Conservation (phyloP, 805 yeast genomes). For the Tetrapisispora fleetii region DNA sequence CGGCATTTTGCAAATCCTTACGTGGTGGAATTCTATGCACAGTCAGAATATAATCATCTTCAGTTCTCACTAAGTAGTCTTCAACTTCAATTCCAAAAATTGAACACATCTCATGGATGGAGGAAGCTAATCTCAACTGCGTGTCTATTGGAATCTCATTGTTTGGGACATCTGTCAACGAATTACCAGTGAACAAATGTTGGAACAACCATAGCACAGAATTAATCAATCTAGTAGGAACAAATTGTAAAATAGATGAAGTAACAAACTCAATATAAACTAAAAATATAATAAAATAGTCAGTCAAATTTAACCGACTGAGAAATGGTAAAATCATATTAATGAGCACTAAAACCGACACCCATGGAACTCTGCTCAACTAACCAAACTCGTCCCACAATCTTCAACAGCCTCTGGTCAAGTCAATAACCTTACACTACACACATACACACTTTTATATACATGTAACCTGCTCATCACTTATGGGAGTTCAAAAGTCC, state of each 20-base stretch:
- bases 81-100: conserved; percentile 64
- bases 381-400: no score
- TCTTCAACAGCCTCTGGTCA: no score
- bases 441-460: no score
- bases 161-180: neutral
- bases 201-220: neutral
- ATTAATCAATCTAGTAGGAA: conserved; percentile 1
- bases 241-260: neutral
- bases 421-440: no score
- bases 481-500: no score
- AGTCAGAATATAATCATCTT: conserved; percentile 67
- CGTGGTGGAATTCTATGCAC: conserved; percentile 55
- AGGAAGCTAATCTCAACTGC: conserved; percentile 30
- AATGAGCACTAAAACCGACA: no score
- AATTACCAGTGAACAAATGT: neutral
- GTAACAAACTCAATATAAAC: conserved; percentile 35
- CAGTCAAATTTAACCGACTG: conserved; percentile 36
- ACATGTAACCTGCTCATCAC: no score
- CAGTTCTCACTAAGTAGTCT: conserved; percentile 66
- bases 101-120: conserved; percentile 55
- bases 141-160: conserved; percentile 15
- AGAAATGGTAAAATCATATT: conserved; percentile 15
- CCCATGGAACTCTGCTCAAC: no score
- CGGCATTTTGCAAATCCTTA: conserved; percentile 18
- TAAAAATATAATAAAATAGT: conserved; percentile 40